Base-by-base conservation (phyloP, 805 yeast species). In the Lipomyces yamanashiensis region DNA sequence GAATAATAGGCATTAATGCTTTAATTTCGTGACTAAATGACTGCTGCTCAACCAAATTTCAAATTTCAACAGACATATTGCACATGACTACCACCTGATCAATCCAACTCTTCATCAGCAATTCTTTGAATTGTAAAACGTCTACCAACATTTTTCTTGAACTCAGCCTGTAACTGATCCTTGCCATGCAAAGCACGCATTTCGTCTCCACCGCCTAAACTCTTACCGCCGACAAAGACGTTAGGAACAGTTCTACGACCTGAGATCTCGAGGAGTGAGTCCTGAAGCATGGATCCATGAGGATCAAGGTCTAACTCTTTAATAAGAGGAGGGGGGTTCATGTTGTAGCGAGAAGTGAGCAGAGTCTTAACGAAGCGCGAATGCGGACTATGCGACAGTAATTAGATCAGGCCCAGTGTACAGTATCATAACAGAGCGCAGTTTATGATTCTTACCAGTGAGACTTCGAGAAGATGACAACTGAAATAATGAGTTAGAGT, bases 201-300 rank as follows among this genome's bases (percentile, higher is more conserved):
- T 61, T 92, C 98, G 74, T 91, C 97, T 47, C 85, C 85, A 2
- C 99, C 99, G 45, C 99, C 99, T 68, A 89, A 82, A 54, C 93
- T 87, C 33, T 82, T 74, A 8, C 89, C 88, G 61, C 86, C 88
- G 59, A 93, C 83, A 59, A 90, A 80, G 21, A 95, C 83, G 73
- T 95, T 95, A 33, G 99, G 99, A 13, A 95, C 99, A 0, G 98
- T 93, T 36, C 77, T 77, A 70, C 97, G 85, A 7, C 95, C 96
- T 4, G 96, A 85, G 61, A 82, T 75, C 56, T 81, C 79, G 17
- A 81, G 87, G 58, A 95, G 81, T 75, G 88, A 87, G 17, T 79
- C 83, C 76, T 92, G 98, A 64, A 95, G 80, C 66, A 83, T 88
- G 2, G 78, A 74, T 1, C 98, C 98, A 74, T 90, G 82, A 55